Evolutionary conservation across 1,284 basidiomycete species (phyloP).

Genomic region (Moniliophthora roreri): DNA sequence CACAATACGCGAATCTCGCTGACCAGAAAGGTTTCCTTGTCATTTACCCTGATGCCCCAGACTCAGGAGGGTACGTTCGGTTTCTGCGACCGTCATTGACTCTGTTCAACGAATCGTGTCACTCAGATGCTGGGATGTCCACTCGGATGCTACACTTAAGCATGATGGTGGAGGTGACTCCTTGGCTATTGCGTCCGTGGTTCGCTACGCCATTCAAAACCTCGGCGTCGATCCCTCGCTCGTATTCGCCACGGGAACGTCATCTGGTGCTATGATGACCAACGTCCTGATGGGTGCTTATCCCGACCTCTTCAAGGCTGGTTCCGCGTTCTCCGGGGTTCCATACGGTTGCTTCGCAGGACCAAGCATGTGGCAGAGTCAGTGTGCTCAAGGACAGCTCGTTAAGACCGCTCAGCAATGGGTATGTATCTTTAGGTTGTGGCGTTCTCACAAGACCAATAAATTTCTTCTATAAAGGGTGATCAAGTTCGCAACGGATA

Average conservation of each 20-base stretch:
- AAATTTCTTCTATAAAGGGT: constrained; percentile 31
- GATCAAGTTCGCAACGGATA: constrained; percentile 42
- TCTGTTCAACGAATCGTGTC: background rate
- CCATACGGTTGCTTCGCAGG: constrained; percentile 55
- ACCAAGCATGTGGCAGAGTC: constrained; percentile 46
- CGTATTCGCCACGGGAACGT: constrained; percentile 51
- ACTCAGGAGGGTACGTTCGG: constrained; percentile 29
- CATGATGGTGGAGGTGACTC: constrained; percentile 57
- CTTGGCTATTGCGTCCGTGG: constrained; percentile 47
- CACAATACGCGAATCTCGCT: constrained; percentile 45
- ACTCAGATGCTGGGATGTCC: constrained; percentile 59
- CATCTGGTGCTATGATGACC: constrained; percentile 64
- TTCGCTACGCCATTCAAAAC: constrained; percentile 48
- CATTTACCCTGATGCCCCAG: constrained; percentile 46
- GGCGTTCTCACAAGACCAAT: constrained; percentile 9
- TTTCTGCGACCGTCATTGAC: background rate
- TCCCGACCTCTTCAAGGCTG: constrained; percentile 53
- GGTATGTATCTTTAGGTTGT: constrained; percentile 29
- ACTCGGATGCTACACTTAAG: constrained; percentile 47
- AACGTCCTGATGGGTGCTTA: constrained; percentile 45
- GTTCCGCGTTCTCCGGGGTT: constrained; percentile 50
- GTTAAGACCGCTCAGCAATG: constrained; percentile 48
- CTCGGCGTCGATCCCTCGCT: constrained; percentile 43
- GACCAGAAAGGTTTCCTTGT: constrained; percentile 49
- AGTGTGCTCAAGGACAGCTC: constrained; percentile 43